A percentile compares a stretch with the other conserved stretches of the same genome.
phyloP scores from a whole-genome alignment of 2,329 filamentous ascomycete species.

The Aspergillus brasiliensis region DNA sequence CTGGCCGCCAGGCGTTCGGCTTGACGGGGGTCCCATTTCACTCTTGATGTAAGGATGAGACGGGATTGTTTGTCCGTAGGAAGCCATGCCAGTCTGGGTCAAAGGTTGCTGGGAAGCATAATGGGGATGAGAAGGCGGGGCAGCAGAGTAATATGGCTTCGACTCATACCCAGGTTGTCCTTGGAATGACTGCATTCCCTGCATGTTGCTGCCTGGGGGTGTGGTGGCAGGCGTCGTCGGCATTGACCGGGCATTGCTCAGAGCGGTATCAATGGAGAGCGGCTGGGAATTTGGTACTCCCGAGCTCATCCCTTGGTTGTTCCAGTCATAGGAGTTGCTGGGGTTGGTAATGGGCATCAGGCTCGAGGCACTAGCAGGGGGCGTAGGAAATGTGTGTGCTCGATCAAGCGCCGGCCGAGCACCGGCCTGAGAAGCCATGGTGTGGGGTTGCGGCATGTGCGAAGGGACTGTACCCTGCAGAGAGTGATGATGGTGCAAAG shows the following conservation, averaged over 20 bases:
- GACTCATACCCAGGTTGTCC: slow-evolving; percentile 74
- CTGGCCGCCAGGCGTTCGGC: slow-evolving; percentile 59
- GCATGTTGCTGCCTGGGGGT: slow-evolving; percentile 74
- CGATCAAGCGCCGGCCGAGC: slow-evolving; percentile 76
- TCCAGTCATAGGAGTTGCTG: slow-evolving; percentile 79
- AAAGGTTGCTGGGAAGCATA: slow-evolving; percentile 65
- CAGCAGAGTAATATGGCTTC: slow-evolving; percentile 75
- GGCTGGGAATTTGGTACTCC: slow-evolving; percentile 65
- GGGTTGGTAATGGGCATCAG: slow-evolving; percentile 75
- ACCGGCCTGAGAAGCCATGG: slow-evolving; percentile 62
- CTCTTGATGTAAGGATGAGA: slow-evolving; percentile 72
- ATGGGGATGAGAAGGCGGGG: slow-evolving; percentile 66
- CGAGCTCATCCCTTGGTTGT: slow-evolving; percentile 64
- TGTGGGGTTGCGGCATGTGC: slow-evolving; percentile 66
- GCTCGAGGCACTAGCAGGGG: slow-evolving; percentile 88
- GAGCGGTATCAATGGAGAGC: slow-evolving; percentile 76
- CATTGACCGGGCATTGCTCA: slow-evolving; percentile 81
- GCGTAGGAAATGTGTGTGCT: slow-evolving; percentile 90
- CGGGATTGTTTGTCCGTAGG: slow-evolving; percentile 59
- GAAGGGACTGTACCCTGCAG: slow-evolving; percentile 63
- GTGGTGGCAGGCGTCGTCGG: slow-evolving; percentile 90
- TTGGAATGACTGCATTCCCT: slow-evolving; percentile 78
- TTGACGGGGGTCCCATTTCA: slow-evolving; percentile 83
- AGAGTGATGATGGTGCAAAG: slow-evolving; percentile 64
- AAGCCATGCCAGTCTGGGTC: slow-evolving; percentile 67